Evolutionary conservation across 2,329 filamentous ascomycete genomes (phyloP).

Genomic region (Fusarium ramigenum): DNA sequence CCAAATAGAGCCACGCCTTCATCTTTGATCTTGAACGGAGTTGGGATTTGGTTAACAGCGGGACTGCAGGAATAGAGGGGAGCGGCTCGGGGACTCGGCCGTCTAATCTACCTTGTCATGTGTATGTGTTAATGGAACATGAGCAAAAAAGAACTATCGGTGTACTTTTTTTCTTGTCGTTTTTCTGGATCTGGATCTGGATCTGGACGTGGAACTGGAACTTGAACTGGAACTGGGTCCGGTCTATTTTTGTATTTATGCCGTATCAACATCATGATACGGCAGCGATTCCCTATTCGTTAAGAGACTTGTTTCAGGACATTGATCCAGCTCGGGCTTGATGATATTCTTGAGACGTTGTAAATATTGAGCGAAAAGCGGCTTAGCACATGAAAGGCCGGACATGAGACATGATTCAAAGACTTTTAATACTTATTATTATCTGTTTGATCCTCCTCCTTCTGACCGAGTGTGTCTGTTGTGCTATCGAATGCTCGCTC

Average conservation of each 20-base stretch:
- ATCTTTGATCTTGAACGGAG: constrained; percentile 27
- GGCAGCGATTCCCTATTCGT: constrained; percentile 40
- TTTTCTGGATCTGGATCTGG: constrained; percentile 29
- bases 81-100: constrained; percentile 9
- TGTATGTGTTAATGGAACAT: constrained; percentile 46
- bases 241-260: constrained; percentile 42
- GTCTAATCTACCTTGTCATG: constrained; percentile 35
- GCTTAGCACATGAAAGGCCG: background rate
- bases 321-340: constrained; percentile 3
- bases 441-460: constrained; percentile 20
- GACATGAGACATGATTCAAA: background rate
- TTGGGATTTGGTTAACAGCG: constrained; percentile 26
- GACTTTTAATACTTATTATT: constrained; percentile 7
- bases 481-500: constrained; percentile 14
- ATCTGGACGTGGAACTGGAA: background rate
- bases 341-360: background rate
- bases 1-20: constrained; percentile 3
- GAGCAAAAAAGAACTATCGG: constrained; percentile 41
- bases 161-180: constrained; percentile 33
- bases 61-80: constrained; percentile 11
- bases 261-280: constrained; percentile 40
- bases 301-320: constrained; percentile 28
- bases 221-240: background rate
- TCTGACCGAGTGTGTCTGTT: background rate
- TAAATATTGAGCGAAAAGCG: background rate